Evolutionary conservation across 129 eudicot species (phyloP).

Genomic region (Gnaphalium uliginosum): DNA sequence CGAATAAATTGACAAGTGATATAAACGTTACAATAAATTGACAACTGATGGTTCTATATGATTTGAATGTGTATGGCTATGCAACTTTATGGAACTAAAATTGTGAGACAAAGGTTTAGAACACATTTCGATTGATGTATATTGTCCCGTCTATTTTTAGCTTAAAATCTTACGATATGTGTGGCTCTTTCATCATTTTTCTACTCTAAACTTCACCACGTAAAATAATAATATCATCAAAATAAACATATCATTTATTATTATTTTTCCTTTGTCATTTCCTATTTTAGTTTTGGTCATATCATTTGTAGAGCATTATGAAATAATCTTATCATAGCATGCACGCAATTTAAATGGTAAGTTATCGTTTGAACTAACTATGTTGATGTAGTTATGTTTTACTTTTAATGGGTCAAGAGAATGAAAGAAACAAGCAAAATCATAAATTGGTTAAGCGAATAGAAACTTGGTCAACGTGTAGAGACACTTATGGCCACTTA

Average conservation of each 20-base stretch:
- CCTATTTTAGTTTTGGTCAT: no score
- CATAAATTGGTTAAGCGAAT: no score
- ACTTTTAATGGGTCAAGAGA: no score
- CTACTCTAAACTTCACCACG: neutral
- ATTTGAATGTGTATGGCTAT: neutral
- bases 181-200: neutral
- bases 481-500: no score
- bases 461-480: no score
- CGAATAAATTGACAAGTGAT: no score
- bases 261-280: neutral
- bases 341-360: no score
- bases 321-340: no score
- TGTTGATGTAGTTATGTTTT: no score
- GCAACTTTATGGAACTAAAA: neutral
- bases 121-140: conserved; percentile 13
- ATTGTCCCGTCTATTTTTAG: conserved; percentile 7
- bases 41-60: neutral
- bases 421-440: no score
- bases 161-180: conserved; percentile 4
- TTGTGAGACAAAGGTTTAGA: conserved; percentile 15
- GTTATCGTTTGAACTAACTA: no score
- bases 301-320: no score
- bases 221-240: neutral
- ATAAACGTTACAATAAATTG: neutral
- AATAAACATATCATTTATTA: neutral